Evolutionary conservation across 352 stramenopile species (phyloP).

Genomic region (Phytophthora chlamydospora): DNA sequence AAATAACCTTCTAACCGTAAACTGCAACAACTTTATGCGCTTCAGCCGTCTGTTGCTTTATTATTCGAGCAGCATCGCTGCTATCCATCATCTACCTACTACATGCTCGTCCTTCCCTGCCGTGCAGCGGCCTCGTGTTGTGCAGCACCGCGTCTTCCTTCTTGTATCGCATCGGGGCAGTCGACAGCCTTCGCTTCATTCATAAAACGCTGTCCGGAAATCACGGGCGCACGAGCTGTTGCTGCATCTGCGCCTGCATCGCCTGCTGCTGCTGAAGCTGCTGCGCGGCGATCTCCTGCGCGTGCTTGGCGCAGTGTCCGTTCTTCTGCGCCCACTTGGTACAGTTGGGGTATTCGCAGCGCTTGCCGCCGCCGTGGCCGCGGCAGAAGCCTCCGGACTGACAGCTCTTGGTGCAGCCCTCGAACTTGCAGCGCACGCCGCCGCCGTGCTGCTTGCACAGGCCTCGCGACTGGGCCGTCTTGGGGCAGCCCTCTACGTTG

Average conservation of each 20-base stretch:
- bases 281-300: constrained; percentile 78
- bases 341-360: constrained; percentile 84
- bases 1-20: neutral
- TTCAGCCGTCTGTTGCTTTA: constrained; percentile 30
- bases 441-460: constrained; percentile 88
- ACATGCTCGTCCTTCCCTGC: constrained; percentile 18
- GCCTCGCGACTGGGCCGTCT: constrained; percentile 85
- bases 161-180: constrained; percentile 15
- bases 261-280: constrained; percentile 54
- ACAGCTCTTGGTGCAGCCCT: constrained; percentile 88
- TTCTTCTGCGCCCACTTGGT: constrained; percentile 91
- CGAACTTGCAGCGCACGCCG: constrained; percentile 86
- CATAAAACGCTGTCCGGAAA: constrained; percentile 5
- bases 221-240: constrained; percentile 50
- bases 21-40: constrained; percentile 6
- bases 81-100: constrained; percentile 27
- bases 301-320: constrained; percentile 86
- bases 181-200: constrained; percentile 24
- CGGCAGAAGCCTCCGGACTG: constrained; percentile 87
- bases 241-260: constrained; percentile 44
- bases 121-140: constrained; percentile 12
- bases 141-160: constrained; percentile 15
- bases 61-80: constrained; percentile 28
- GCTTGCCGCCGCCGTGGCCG: constrained; percentile 83
- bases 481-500: constrained; percentile 84